A percentile compares a stretch with the other conserved stretches of the same genome.
Evolutionary conservation across 352 stramenopile genomes (phyloP).

Genomic region (Phytophthora colocasiae): DNA sequence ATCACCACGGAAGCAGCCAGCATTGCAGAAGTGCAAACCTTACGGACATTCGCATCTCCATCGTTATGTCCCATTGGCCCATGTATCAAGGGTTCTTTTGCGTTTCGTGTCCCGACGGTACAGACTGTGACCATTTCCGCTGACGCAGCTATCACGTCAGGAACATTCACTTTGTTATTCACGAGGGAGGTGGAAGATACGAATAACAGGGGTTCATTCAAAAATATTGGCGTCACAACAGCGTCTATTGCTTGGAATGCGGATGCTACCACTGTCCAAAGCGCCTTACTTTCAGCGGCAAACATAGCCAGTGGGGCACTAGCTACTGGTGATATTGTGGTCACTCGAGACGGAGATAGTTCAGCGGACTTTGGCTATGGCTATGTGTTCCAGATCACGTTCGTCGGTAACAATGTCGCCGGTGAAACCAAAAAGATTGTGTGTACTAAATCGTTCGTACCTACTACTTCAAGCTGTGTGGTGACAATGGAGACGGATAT

Average conservation of each 20-base stretch:
- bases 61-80: slow-evolving; percentile 51
- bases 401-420: slow-evolving; percentile 74
- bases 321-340: slow-evolving; percentile 56
- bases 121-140: slow-evolving; percentile 75
- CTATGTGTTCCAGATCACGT: slow-evolving; percentile 79
- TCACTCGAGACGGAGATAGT: slow-evolving; percentile 77
- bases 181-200: slow-evolving; percentile 35
- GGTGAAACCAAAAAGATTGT: slow-evolving; percentile 54
- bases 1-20: slow-evolving; percentile 68
- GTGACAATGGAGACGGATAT: slow-evolving; percentile 78
- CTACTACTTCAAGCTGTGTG: slow-evolving; percentile 48
- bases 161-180: slow-evolving; percentile 63
- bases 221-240: slow-evolving; percentile 23
- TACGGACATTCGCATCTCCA: slow-evolving; percentile 57
- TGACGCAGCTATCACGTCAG: slow-evolving; percentile 51
- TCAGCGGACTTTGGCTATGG: slow-evolving; percentile 63
- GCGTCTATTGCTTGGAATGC: slow-evolving; percentile 57
- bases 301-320: slow-evolving; percentile 37
- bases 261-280: slow-evolving; percentile 37
- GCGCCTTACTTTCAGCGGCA: slow-evolving; percentile 30
- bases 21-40: slow-evolving; percentile 78
- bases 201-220: slow-evolving; percentile 34
- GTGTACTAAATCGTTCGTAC: slow-evolving; percentile 50
- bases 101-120: slow-evolving; percentile 75
- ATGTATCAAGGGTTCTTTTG: slow-evolving; percentile 64